Evolutionary conservation across 352 stramenopile genomes (phyloP).

Genomic region (Phytophthora multivora): DNA sequence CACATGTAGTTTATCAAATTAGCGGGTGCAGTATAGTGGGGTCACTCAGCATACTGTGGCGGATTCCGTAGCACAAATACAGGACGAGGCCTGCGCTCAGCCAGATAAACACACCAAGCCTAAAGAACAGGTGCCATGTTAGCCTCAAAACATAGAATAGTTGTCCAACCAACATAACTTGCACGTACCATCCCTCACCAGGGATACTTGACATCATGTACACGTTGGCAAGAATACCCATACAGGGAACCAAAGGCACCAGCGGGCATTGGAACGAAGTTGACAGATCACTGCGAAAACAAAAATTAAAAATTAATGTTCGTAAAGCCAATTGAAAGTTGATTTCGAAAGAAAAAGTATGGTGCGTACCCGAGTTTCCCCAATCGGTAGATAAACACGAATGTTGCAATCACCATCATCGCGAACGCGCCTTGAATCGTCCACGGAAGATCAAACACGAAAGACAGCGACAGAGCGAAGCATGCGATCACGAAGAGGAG

Average conservation of each 20-base stretch:
- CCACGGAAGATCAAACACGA: constrained; percentile 71
- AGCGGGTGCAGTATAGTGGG: constrained; percentile 30
- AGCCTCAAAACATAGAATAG: constrained; percentile 1
- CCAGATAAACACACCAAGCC: constrained; percentile 81
- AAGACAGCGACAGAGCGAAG: constrained; percentile 67
- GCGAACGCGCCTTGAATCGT: constrained; percentile 42
- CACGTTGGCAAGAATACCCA: constrained; percentile 69
- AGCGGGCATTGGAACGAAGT: constrained; percentile 65
- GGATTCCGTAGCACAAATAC: constrained; percentile 83
- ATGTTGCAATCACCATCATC: constrained; percentile 44
- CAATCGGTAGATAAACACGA: constrained; percentile 57
- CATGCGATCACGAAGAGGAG: constrained; percentile 63
- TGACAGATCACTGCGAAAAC: constrained; percentile 19
- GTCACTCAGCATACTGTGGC: constrained; percentile 64
- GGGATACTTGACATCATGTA: constrained; percentile 73
- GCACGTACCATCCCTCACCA: constrained; percentile 54
- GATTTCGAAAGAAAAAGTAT: not conserved
- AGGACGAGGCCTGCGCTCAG: constrained; percentile 59
- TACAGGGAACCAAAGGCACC: constrained; percentile 61
- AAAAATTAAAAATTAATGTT: not conserved
- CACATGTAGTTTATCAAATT: constrained; percentile 28
- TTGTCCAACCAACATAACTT: not conserved
- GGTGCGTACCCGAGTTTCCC: constrained; percentile 56
- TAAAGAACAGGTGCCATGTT: constrained; percentile 23
- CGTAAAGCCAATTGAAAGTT: not conserved